Evolutionary conservation across 23 red algal species (phyloP).

Genomic region (Cyanidium caldarium): DNA sequence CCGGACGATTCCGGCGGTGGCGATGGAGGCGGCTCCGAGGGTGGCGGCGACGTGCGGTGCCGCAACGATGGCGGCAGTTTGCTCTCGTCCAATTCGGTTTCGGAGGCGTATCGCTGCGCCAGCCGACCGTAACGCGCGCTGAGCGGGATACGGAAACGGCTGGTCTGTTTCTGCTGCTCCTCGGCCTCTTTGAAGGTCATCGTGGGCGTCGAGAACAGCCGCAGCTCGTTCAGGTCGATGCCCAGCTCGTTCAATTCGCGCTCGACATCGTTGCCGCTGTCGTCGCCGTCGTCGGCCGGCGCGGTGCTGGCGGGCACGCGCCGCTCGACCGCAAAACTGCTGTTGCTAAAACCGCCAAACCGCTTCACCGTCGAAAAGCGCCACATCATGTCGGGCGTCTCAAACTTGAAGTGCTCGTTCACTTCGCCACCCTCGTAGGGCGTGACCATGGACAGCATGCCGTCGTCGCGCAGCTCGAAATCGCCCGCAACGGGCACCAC

Average conservation of each 20-base stretch:
- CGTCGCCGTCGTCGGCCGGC: too few relatives aligned
- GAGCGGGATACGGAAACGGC: neutral
- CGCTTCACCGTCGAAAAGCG: constrained; percentile 77
- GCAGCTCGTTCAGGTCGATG: neutral
- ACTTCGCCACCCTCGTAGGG: constrained; percentile 95
- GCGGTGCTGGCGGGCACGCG: too few relatives aligned
- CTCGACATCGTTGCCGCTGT: neutral
- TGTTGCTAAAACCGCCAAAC: constrained; percentile 75
- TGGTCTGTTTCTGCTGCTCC: neutral
- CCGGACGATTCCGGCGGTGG: too few relatives aligned
- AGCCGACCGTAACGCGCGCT: neutral
- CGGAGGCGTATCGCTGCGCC: neutral
- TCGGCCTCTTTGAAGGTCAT: neutral
- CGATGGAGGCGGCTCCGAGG: too few relatives aligned
- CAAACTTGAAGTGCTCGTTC: constrained; percentile 63
- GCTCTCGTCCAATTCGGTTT: constrained; percentile 7
- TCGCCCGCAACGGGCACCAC: constrained; percentile 81
- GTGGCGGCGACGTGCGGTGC: neutral
- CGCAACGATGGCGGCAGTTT: neutral
- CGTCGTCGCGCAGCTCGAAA: constrained; percentile 44
- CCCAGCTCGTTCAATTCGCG: neutral
- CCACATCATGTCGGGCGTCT: constrained; percentile 58
- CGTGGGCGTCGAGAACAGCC: neutral
- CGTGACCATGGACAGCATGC: constrained; percentile 51
- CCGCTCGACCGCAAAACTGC: constrained; percentile 73